Base-by-base conservation (phyloP, 768 basidiomycete genomes). In the Mrakia gelida region DNA sequence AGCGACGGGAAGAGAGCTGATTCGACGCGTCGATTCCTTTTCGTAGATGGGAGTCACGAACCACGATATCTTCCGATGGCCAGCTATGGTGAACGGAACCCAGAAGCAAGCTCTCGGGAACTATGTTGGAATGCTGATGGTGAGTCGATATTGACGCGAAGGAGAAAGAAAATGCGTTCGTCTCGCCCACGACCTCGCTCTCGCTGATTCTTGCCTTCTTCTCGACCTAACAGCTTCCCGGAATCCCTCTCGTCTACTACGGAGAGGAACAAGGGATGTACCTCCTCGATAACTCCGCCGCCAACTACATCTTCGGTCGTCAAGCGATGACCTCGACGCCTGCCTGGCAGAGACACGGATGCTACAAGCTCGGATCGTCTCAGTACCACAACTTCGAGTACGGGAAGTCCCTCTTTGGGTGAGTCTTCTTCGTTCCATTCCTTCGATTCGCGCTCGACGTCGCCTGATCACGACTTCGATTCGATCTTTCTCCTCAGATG, bases 61-160 rank as follows among this genome's bases (percentile, higher is more conserved):
- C 82, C 95, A 95, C 86, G 95, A 96, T 86, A 89, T 97, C 18
- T 97, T 92, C 87, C 88, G 95, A 78, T 97, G 94, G 95, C 94
- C 93, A 5, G 90, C 92, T 84, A 75, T 79, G 67, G 73, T 91
- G 81, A 92, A 94, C 81, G 95, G 95, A n/a, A 92, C 91, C 0
- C 89, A 92, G 81, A 88, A 88, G 81, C 91, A 91, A 77, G 91
- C 88, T 18, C 83, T 95, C 73, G 94, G 88, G 0, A 89, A 91
- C 13, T 95, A 95, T 82, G 87, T 96, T 80, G 89, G 90, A 43
- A 87, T 88, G 43, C 82, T 96, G 80, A 86, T 95, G 34, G 65
- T 67, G 32, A 67, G n/a, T 67, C 59, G 54, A n/a, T n/a, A n/a
- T n/a, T n/a, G n/a, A n/a, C n/a, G n/a, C n/a, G n/a, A n/a, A n/a